Percentiles rank a stretch among this genome's conserved stretches.
phyloP scores from a whole-genome alignment of 2,329 filamentous ascomycete species.

The Fusarium albidum region DNA sequence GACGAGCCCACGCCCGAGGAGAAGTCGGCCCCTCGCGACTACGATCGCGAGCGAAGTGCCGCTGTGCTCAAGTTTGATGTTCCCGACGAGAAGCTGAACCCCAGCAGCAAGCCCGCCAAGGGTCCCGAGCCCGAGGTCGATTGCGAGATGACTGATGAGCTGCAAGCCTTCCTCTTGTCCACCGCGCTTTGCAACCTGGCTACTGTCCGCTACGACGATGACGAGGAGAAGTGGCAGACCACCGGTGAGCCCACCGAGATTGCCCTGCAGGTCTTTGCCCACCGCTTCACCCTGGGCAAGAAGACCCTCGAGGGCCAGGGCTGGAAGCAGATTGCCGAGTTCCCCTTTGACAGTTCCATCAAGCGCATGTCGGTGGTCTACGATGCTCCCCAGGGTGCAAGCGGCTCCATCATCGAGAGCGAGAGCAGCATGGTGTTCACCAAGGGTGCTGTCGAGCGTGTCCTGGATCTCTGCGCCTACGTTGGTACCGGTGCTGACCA shows the following conservation, averaged over 20 bases:
- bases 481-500: slow-evolving; percentile 53
- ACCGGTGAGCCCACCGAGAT: slow-evolving; percentile 79
- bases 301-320: slow-evolving; percentile 58
- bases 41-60: slow-evolving; percentile 66
- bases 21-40: slow-evolving; percentile 59
- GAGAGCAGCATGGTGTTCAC: slow-evolving; percentile 64
- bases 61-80: slow-evolving; percentile 70
- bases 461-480: slow-evolving; percentile 64
- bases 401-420: slow-evolving; percentile 48
- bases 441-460: slow-evolving; percentile 69
- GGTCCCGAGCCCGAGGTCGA: slow-evolving; percentile 45
- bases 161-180: slow-evolving; percentile 61
- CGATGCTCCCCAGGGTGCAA: slow-evolving; percentile 54
- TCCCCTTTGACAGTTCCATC: slow-evolving; percentile 80
- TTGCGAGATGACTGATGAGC: slow-evolving; percentile 57
- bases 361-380: slow-evolving; percentile 85
- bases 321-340: slow-evolving; percentile 74
- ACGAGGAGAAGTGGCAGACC: slow-evolving; percentile 68
- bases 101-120: slow-evolving; percentile 39
- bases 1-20: slow-evolving; percentile 44
- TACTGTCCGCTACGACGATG: slow-evolving; percentile 64
- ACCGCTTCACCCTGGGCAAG: slow-evolving; percentile 70
- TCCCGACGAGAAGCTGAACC: slow-evolving; percentile 62
- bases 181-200: slow-evolving; percentile 72
- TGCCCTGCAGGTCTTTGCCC: slow-evolving; percentile 77